Evolutionary conservation across 352 stramenopile genomes (phyloP).

Genomic region (Globisporangium acanthophoron): DNA sequence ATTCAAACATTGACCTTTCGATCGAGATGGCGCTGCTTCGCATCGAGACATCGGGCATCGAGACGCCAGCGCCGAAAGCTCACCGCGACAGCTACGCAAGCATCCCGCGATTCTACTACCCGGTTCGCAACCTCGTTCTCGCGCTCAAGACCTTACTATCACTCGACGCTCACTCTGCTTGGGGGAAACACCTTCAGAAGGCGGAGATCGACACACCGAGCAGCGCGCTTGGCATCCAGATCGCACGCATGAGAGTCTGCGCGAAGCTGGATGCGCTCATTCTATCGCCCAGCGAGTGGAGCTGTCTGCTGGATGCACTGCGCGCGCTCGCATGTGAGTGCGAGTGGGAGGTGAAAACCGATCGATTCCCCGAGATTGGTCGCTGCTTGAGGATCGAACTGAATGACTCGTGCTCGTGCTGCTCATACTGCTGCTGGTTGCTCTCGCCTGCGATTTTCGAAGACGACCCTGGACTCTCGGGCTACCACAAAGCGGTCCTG

Average conservation of each 20-base stretch:
- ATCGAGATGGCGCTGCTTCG: conserved; percentile 2
- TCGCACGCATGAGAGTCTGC: not conserved
- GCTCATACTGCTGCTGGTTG: conserved; percentile 5
- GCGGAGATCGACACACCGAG: not conserved
- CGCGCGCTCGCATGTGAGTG: conserved; percentile 17
- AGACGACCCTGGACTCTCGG: conserved; percentile 15
- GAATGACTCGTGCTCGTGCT: not conserved
- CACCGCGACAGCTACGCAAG: conserved; percentile 4
- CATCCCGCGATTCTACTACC: conserved; percentile 49
- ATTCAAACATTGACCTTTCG: too few species aligned
- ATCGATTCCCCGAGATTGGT: not conserved
- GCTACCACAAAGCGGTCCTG: conserved; percentile 25
- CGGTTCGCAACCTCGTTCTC: conserved; percentile 10
- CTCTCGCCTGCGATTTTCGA: not conserved
- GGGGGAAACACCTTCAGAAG: not conserved
- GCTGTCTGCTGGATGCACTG: conserved; percentile 13
- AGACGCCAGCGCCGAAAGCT: not conserved
- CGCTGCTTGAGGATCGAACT: too few species aligned
- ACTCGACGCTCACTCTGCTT: not conserved
- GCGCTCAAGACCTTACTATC: not conserved
- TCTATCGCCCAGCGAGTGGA: conserved; percentile 15
- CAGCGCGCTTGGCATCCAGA: conserved; percentile 12
- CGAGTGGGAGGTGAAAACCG: not conserved
- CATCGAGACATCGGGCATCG: conserved; percentile 1
- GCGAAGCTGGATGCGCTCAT: conserved; percentile 8